A percentile compares a stretch with the other conserved stretches of the same genome.
These are phyloP conservation scores for Fusarium sp. DNA, from an alignment of 2,329 filamentous ascomycete species.

Conservation along the genomic window DNA sequence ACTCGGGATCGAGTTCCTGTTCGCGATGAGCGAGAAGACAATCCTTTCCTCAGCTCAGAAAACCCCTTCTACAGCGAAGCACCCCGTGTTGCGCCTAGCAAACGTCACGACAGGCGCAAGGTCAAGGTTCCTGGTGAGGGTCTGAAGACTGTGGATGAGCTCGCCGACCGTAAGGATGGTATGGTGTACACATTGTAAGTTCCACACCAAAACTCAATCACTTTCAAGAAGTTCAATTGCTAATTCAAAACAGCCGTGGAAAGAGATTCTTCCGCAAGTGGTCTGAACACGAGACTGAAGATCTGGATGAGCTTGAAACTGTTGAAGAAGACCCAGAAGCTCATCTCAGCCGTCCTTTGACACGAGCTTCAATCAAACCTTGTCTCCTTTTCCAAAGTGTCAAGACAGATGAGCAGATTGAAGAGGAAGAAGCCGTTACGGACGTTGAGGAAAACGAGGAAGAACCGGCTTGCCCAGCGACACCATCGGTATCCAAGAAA, in stretches of 20 bases:
- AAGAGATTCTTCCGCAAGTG: slow-evolving; percentile 82
- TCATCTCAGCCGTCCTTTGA: slow-evolving; percentile 60
- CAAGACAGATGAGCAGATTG: slow-evolving; percentile 57
- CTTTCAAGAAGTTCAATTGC: not conserved
- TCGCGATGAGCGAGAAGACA: slow-evolving; percentile 72
- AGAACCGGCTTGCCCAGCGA: slow-evolving; percentile 48
- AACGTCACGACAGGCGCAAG: slow-evolving; percentile 66
- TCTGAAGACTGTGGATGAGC: slow-evolving; percentile 69
- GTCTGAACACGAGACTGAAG: slow-evolving; percentile 53
- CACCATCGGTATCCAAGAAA: slow-evolving; percentile 52
- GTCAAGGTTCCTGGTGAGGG: slow-evolving; percentile 68
- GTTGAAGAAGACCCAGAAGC: slow-evolving; percentile 52
- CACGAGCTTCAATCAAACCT: slow-evolving; percentile 76
- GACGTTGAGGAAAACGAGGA: slow-evolving; percentile 63
- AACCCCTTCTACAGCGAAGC: slow-evolving; percentile 76
- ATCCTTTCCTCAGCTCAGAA: slow-evolving; percentile 75
- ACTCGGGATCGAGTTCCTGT: slow-evolving; percentile 81
- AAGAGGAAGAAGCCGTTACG: slow-evolving; percentile 70
- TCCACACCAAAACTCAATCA: not conserved
- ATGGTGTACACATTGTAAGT: slow-evolving; percentile 83
- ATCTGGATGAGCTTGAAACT: slow-evolving; percentile 50
- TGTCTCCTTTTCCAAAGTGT: slow-evolving; percentile 74
- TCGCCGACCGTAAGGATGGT: slow-evolving; percentile 74
- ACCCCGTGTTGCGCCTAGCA: slow-evolving; percentile 53
- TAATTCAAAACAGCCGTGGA: slow-evolving; percentile 70